Evolutionary conservation across 768 basidiomycete species (phyloP), one percentile per base, ranked within the genome.

Genomic region (Scleroderma citrinum): DNA sequence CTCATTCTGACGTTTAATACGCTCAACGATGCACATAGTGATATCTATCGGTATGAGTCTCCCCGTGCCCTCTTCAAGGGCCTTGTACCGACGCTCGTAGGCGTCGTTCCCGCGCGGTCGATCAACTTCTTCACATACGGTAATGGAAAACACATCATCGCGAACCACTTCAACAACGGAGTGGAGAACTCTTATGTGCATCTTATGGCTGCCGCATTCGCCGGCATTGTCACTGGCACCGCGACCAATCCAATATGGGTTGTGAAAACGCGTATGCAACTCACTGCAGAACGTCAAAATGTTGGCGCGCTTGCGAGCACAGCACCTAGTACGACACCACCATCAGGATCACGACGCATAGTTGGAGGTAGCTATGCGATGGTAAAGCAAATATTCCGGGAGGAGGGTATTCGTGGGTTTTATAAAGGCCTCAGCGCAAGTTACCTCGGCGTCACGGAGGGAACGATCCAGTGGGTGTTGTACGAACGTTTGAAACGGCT

Each of bases 201-300:
- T 65, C 82, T 98, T 20, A 53, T 73, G 1, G 88, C 95, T 0
- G 96, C 94, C 1, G 87, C 90, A 0, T 61, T 83, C 10, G 95
- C 95, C 1, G 94, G 95, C 1, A 72, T 98, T 55, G 73, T 76
- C 29, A 99, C 96, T 0, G 81, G 93, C 5, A 85, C 91, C 0
- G 91, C 82, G 11, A 98, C 96, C 19, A 99, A 99, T 65, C 96
- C 96, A 0, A 95, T 99, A 21, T 99, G 96, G 96, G 96, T 99
- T 41, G 92, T 99, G 52, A 99, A 98, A 68, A 99, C 96, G 38
- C 84, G 95, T 7, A 60, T 99, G 47, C 96, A 99, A 62, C 80
- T 99, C 14, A 71, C 69, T 3, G 67, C 73, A 17, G 61, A 63
- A 31, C 63, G 55, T 2, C 62, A 52, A 21, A 54, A 56, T 2